Base-by-base conservation (phyloP, 2,329 filamentous ascomycete species). In the Neocucurbitaria cava region DNA sequence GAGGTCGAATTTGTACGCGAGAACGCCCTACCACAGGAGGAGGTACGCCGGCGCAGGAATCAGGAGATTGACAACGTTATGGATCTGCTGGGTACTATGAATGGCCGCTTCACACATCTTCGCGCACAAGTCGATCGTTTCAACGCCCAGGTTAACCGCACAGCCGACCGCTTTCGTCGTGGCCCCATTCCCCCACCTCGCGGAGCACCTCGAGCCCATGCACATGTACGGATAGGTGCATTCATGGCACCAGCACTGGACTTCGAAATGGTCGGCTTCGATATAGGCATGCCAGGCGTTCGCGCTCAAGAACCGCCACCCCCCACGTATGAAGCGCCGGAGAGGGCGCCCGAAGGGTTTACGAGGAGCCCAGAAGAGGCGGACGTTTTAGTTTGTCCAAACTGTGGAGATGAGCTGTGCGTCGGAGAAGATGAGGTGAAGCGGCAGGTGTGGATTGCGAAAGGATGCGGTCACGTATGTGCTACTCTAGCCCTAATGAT, bases 401-500 rank as follows among this genome's bases (percentile, higher is more conserved):
- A 91, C 54, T 99, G 95, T 66, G 88, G 89, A 17, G 84, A 90
- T 54, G 94, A 98, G 76, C 79, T 99, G 15, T 89, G 91, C 5
- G 87, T 89, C 46, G 90, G 92, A 13, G 86, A 86, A 0, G 81
- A 82, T 20, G 80, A 84, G 24, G 72, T 80, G 30, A 92, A 96
- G 76, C 88, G 91, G 70, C 90, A 96, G 67, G 94, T 98, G 58
- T 98, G 93, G 92, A 89, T 95, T 0, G 83, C 95, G 31, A 96
- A 93, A 76, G 84, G 84, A 46, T 99, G 95, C 73, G 95, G 95
- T 61, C 95, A 99, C 79, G 95, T 98, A 83, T 75, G 85, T 81
- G 38, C 8, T 30, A 17, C 17, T 23, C 13, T 11, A 18, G 20
- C 21, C 18, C 20, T 31, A 10, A 1, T 23, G n/a, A 6, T 8